A percentile compares a stretch with the other conserved stretches of the same genome.
These are phyloP conservation scores for Fusarium paranaense DNA, from an alignment of 2,329 filamentous ascomycete species.

Conservation along the genomic window DNA sequence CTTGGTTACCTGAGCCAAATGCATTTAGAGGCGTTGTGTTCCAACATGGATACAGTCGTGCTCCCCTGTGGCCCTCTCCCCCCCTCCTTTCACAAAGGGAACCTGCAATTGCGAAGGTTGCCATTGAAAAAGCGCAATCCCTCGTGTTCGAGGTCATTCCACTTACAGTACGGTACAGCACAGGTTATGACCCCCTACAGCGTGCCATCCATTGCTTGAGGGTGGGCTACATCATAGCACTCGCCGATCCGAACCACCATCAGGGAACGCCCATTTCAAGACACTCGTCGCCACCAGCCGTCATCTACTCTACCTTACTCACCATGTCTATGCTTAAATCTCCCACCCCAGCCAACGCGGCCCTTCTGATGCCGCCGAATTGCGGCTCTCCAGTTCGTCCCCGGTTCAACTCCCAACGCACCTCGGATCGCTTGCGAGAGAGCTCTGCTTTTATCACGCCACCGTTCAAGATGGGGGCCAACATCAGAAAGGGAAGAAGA, in stretches of 20 bases:
- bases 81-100: not conserved
- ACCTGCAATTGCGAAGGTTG: conserved; percentile 13
- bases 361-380: conserved; percentile 16
- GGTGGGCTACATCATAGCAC: conserved; percentile 44
- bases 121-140: conserved; percentile 11
- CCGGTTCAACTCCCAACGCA: conserved; percentile 62
- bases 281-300: conserved; percentile 34
- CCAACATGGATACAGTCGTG: not conserved
- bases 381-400: conserved; percentile 52
- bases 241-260: conserved; percentile 39
- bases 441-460: conserved; percentile 53
- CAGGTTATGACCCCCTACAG: conserved; percentile 41
- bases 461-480: conserved; percentile 56
- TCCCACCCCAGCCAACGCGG: conserved; percentile 32
- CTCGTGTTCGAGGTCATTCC: not conserved
- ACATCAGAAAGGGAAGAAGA: conserved; percentile 61
- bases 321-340: conserved; percentile 38
- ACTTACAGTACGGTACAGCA: conserved; percentile 6
- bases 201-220: conserved; percentile 31
- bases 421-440: conserved; percentile 64
- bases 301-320: conserved; percentile 14
- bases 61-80: not conserved
- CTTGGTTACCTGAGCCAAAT: not conserved
- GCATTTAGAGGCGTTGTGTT: conserved; percentile 22
- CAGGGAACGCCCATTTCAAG: conserved; percentile 18